These are phyloP conservation scores for Plasmodium knowlesi DNA, from an alignment of 169 alveolate species.

Conservation along the genomic window DNA sequence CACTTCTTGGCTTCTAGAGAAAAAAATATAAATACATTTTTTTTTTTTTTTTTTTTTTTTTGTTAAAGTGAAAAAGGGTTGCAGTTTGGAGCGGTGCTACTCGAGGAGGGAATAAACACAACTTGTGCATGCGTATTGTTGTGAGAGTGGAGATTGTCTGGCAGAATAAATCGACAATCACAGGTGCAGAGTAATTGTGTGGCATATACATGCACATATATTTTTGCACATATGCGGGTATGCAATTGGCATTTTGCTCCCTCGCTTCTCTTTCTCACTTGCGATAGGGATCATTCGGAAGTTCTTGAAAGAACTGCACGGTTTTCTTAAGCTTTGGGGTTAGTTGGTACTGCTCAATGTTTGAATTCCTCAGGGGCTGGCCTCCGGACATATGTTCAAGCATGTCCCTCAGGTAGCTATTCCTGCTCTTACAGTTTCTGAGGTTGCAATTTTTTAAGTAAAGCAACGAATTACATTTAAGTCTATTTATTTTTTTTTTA, in stretches of 20 bases:
- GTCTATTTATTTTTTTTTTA: conserved; percentile 13
- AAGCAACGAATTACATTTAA: conserved; percentile 2
- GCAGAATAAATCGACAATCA: neutral
- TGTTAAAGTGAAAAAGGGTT: neutral
- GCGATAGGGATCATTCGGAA: conserved; percentile 53
- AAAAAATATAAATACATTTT: neutral
- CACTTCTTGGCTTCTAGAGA: conserved; percentile 73
- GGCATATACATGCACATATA: neutral
- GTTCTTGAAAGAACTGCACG: conserved; percentile 43
- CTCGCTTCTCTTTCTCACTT: conserved; percentile 13
- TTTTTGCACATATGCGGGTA: neutral
- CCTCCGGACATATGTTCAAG: conserved; percentile 38
- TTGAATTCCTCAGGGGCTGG: conserved; percentile 25
- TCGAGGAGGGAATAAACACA: neutral
- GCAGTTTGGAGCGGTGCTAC: neutral
- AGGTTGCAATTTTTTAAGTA: conserved; percentile 42
- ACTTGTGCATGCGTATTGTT: neutral
- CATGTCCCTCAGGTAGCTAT: conserved; percentile 4
- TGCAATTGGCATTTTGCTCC: neutral
- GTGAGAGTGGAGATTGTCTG: neutral
- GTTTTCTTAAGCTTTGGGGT: conserved; percentile 74
- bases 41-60: neutral
- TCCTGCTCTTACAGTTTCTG: neutral
- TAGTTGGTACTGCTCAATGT: conserved; percentile 50
- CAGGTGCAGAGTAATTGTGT: neutral